Evolutionary conservation across 179 eudicot species (phyloP), one percentile per base, ranked within the genome.

Genomic region (Beta lomatogona): DNA sequence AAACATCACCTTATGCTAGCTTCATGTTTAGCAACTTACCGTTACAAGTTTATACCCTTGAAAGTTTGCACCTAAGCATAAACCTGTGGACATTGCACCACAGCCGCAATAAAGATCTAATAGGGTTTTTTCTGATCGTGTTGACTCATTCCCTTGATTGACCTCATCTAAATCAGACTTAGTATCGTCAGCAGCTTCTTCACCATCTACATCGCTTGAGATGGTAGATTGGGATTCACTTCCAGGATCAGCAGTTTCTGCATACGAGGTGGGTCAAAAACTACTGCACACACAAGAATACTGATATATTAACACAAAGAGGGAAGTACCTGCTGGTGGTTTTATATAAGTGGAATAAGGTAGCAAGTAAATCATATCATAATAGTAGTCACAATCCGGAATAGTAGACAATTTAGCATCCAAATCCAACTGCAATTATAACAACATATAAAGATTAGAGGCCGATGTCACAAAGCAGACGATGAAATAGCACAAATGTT

Each of bases 31-130:
- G 12, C 5, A 22, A 83, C 87, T 82, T 36, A 95, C 98, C 48
- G 97, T 92, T 0, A 89, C 91, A 55, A 95, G 95, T 28, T 91
- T 91, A 41, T 83, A 85, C 63, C 88, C 91, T 45, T 63, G 31
- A 64, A 88, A 16, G 13, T 89, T 90, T 16, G 98, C 97, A 15
- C 98, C 98, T 3, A 92, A 84, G 82, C 97, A 92, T 14, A 95
- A 85, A 7, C 98, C 98, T 0, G 98, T 93, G 1, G 98, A 95
- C 98, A 95, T 95, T 2, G 93, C 98, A 0, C 98, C 98, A 84
- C 98, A 95, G 0, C 97, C 98, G 58, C 88, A 81, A 13, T 93
- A 93, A 1, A 93, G 84, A 68, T 95, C 97, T 44, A 95, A 46
- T 7, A 93, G 41, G 3, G 71, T 86, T 89, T 83, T 83, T 50